Base-by-base conservation (phyloP, 495 filamentous ascomycete genomes). In the Hypoxylon crocopeplum region DNA sequence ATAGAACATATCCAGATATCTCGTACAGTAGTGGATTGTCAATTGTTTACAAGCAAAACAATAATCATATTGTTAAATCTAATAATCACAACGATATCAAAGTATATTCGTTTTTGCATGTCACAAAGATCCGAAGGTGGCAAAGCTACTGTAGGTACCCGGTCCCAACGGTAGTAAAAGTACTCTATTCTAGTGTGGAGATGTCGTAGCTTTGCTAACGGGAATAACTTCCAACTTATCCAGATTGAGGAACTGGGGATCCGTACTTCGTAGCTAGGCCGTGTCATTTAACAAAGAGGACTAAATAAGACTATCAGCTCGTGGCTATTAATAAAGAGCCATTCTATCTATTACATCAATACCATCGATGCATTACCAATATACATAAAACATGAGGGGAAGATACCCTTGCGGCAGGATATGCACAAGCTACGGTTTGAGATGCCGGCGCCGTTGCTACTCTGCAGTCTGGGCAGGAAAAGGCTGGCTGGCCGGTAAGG, bases 391-490 rank as follows among this genome's bases (percentile, higher is more conserved):
- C 52, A 34, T 16, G 34, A 44, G 27, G 41, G 42, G 42, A 19
- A 22, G 6, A 30, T 47, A 48, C 47, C 20, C 42, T 46, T 51
- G 21, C 41, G 47, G 59, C 30, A 54, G 25, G 36, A 49, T 63
- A 53, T 27, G 41, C 30, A 48, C 33, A 15, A 53, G 34, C 56
- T 53, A 46, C 10, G 21, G 36, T 54, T 58, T 47, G 60, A 48
- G 42, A 63, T 63, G n/a, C n/a, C 48, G 44, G 36, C 30, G 33
- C 17, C 27, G 39, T 32, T 63, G 36, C 48, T 25, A 63, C 60
- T 48, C 48, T 63, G 44, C 47, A 20, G 19, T 34, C 51, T 51
- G 24, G 40, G 30, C 44, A 38, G 32, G 20, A n/a, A 20, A 51
- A 33, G 24, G 16, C 29, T 15, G 16, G 21, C 22, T 22, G 19